Evolutionary conservation across 768 basidiomycete genomes (phyloP), one percentile per base, ranked within the genome.

Genomic region (Tylopilus vinaceipallidus): DNA sequence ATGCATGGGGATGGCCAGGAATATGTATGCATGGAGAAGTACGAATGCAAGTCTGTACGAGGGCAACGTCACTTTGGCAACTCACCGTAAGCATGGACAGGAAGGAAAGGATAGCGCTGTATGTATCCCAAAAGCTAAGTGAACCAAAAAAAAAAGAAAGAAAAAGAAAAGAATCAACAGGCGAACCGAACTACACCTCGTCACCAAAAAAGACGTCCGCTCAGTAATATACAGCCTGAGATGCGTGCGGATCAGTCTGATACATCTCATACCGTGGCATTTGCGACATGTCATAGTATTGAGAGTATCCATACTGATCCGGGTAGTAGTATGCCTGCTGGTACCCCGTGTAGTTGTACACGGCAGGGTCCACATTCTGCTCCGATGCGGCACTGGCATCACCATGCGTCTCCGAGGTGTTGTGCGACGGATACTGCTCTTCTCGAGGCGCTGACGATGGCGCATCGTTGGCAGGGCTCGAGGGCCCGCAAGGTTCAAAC

Each of bases 281-380:
- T 56, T 83, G 83, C 37, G 82, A 75, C 77, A 81, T 75, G 66
- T 86, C 86, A 73, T 85, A 71, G 70, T 86, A 87, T 36, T 74
- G 78, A 51, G 78, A 71, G 65, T 88, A 88, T 58, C 71, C 74
- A 44, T 88, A 88, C 52, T 78, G 75, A 43, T 85, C 83, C 20
- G 84, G 83, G 65, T 84, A 86, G 66, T 86, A 89, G 71, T 87
- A 87, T 34, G 74, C 76, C 32, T 77, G 79, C 24, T 50, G 67
- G 36, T 87, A 86, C n/a, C 76, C 64, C 20, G 77, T 61, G 47
- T 86, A 87, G 40, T 69, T 68, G 71, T 82, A 76, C 75, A 81
- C 71, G 42, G 65, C 58, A 29, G 64, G 47, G 24, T 70, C 68
- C 58, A 69, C 53, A 14, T 60, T 56, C 23, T 64, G 70, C 42